phyloP scores from a whole-genome alignment of 305 asterid genomes.

The Rubia balearica region DNA sequence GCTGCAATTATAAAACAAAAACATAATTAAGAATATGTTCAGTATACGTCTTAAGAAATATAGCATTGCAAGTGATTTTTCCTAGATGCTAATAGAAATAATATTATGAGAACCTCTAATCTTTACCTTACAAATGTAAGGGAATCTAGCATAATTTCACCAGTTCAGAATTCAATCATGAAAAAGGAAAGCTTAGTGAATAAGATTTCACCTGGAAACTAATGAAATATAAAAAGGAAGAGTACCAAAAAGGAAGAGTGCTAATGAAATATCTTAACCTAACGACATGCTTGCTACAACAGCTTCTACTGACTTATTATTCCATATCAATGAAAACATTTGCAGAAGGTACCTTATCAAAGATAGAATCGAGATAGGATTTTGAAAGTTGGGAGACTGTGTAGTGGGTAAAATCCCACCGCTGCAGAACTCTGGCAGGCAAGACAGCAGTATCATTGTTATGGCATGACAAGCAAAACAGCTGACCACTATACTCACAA shows the following conservation, averaged over 20 bases:
- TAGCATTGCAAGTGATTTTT: neutral
- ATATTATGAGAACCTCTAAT: neutral
- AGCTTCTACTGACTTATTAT: neutral
- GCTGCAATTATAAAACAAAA: conserved; percentile 45
- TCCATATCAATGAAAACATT: neutral
- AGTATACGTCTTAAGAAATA: neutral
- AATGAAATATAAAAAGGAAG: neutral
- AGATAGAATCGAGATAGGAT: conserved; percentile 79
- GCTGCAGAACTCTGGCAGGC: conserved; percentile 85
- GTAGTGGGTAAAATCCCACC: conserved; percentile 81
- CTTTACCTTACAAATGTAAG: neutral
- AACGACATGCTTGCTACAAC: neutral
- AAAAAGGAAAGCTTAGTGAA: neutral
- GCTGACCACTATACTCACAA: conserved; percentile 86
- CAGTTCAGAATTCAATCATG: neutral
- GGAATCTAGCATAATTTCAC: neutral
- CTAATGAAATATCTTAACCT: neutral
- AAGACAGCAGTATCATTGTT: conserved; percentile 74
- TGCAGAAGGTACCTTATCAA: conserved; percentile 55
- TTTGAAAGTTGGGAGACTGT: conserved; percentile 87
- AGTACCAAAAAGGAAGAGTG: neutral
- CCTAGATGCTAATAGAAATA: neutral
- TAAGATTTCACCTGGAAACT: neutral
- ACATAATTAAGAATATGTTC: neutral
- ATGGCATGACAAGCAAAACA: conserved; percentile 85